Evolutionary conservation across 2,329 filamentous ascomycete species (phyloP).

Genomic region (Ophiocordyceps camponoti-leonardi): DNA sequence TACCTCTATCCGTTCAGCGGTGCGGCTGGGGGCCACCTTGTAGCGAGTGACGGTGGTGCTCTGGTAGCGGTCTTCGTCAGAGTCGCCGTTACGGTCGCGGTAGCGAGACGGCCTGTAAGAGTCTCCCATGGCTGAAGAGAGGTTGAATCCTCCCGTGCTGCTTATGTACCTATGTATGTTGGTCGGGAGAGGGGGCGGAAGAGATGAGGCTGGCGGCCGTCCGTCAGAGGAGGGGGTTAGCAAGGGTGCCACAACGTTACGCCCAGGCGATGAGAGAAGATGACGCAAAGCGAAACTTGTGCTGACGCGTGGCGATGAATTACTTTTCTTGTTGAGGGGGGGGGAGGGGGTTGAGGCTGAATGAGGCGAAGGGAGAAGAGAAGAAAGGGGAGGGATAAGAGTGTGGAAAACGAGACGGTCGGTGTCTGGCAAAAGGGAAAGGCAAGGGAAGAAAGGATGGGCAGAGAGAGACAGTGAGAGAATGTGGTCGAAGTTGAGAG

Average conservation of each 20-base stretch:
- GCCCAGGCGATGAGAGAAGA: background rate
- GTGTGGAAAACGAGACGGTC: no score
- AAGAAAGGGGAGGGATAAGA: background rate
- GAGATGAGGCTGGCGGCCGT: background rate
- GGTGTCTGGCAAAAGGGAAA: background rate
- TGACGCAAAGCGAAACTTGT: background rate
- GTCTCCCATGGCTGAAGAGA: slow-evolving; percentile 1
- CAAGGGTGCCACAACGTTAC: background rate
- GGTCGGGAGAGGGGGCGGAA: background rate
- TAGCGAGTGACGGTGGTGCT: slow-evolving; percentile 33
- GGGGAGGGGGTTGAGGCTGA: background rate
- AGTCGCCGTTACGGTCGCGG: slow-evolving; percentile 16
- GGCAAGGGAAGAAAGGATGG: background rate
- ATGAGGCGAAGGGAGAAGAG: background rate
- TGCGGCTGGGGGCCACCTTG: slow-evolving; percentile 26
- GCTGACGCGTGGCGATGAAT: background rate
- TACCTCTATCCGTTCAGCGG: slow-evolving; percentile 22
- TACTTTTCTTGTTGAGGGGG: background rate
- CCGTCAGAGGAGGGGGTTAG: background rate
- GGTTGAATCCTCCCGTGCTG: background rate
- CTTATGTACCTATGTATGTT: no score
- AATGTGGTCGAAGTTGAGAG: background rate
- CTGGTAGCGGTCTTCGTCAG: slow-evolving; percentile 27
- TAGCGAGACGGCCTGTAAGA: slow-evolving; percentile 11
- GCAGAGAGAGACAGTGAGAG: background rate